Conservation (phyloP, 352 stramenopile genomes). For the Globisporangium mamillatum region DNA sequence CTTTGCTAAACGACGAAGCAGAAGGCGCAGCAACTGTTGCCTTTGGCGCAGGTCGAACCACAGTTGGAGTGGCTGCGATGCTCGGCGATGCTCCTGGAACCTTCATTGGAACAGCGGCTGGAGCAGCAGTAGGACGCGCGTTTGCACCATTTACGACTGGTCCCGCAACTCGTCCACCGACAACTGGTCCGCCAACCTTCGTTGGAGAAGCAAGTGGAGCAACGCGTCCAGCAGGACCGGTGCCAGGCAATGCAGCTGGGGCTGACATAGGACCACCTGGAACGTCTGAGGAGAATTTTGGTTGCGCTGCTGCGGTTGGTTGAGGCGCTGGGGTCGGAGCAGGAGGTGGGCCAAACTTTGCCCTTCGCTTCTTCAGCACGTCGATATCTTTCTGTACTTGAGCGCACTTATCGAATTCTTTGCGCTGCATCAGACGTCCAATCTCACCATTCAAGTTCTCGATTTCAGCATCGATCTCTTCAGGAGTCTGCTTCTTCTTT, state of each 20-base stretch:
- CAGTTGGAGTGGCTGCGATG: slow-evolving; percentile 12
- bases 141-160: slow-evolving; percentile 13
- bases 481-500: slow-evolving; percentile 85
- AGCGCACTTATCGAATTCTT: slow-evolving; percentile 85
- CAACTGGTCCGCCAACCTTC: neutral
- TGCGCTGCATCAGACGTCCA: slow-evolving; percentile 64
- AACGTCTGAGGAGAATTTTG: slow-evolving; percentile 15
- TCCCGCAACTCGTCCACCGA: slow-evolving; percentile 2
- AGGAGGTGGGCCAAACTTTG: slow-evolving; percentile 47
- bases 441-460: slow-evolving; percentile 68
- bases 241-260: slow-evolving; percentile 45
- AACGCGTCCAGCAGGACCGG: slow-evolving; percentile 15
- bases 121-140: neutral
- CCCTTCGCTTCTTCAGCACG: slow-evolving; percentile 63
- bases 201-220: slow-evolving; percentile 13
- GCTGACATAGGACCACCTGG: slow-evolving; percentile 38
- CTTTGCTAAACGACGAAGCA: slow-evolving; percentile 4
- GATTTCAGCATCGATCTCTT: slow-evolving; percentile 83
- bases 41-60: slow-evolving; percentile 19
- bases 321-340: slow-evolving; percentile 8
- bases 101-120: slow-evolving; percentile 14
- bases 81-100: slow-evolving; percentile 8
- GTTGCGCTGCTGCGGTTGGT: slow-evolving; percentile 4
- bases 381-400: slow-evolving; percentile 86
- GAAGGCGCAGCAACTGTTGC: slow-evolving; percentile 4